phyloP scores from a whole-genome alignment of 768 basidiomycete genomes.

The Mycena filopes region DNA sequence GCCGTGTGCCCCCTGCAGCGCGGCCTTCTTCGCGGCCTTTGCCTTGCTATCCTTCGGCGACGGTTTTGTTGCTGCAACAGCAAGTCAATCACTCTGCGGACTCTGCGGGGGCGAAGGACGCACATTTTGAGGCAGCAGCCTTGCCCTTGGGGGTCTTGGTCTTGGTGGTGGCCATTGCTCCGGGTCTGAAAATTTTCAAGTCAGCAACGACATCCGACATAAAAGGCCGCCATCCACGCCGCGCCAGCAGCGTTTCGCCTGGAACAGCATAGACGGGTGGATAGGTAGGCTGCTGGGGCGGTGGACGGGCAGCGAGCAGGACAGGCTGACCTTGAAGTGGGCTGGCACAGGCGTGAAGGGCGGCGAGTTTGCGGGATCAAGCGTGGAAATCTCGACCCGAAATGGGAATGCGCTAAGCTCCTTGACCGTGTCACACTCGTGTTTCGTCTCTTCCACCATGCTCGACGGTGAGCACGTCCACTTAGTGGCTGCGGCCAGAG shows the following conservation, averaged over 20 bases:
- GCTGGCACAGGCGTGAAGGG: too few species aligned
- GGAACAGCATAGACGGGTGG: not conserved
- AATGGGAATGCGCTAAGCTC: too few species aligned
- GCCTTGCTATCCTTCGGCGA: slow-evolving; percentile 73
- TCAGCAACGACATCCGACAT: slow-evolving; percentile 1
- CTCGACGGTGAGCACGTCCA: slow-evolving; percentile 30
- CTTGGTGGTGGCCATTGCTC: slow-evolving; percentile 75
- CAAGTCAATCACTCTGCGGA: too few species aligned
- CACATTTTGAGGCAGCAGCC: slow-evolving; percentile 59
- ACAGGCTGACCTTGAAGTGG: too few species aligned
- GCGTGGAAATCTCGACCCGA: too few species aligned
- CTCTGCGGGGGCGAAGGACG: slow-evolving; percentile 39
- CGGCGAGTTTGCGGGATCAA: too few species aligned
- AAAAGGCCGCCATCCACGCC: slow-evolving; percentile 11
- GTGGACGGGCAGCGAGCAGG: not conserved
- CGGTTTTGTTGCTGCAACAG: slow-evolving; percentile 38
- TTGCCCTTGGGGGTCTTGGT: slow-evolving; percentile 77
- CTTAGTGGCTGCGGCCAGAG: not conserved
- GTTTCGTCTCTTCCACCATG: slow-evolving; percentile 18
- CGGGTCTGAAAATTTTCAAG: slow-evolving; percentile 13
- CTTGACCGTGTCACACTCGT: too few species aligned
- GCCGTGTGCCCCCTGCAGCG: slow-evolving; percentile 85
- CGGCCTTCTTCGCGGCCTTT: slow-evolving; percentile 96
- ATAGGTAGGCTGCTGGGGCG: not conserved
- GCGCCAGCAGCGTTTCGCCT: not conserved